Conservation (phyloP, 2,329 filamentous ascomycete species). For the Stenocarpella maydis region DNA sequence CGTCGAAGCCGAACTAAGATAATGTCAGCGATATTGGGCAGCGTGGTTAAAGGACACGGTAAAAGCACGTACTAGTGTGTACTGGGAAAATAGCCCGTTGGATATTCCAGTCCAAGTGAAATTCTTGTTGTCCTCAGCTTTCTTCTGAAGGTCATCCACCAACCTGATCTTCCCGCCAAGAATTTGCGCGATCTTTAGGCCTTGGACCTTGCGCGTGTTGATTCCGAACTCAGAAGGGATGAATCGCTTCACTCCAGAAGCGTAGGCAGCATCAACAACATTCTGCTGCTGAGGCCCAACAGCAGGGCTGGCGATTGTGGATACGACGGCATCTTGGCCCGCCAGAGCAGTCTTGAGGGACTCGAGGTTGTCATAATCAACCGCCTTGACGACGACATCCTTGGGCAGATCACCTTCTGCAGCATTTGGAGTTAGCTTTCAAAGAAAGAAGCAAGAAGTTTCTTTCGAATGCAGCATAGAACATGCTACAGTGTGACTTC, state of each 20-base stretch:
- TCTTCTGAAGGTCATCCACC: conserved; percentile 61
- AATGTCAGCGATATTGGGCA: conserved; percentile 42
- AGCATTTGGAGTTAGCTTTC: no score
- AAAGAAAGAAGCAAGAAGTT: no score
- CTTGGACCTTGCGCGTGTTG: conserved; percentile 42
- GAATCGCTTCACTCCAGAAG: conserved; percentile 64
- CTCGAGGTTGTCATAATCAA: conserved; percentile 53
- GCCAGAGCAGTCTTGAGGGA: conserved; percentile 56
- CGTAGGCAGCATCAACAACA: conserved; percentile 63
- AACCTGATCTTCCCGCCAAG: conserved; percentile 42
- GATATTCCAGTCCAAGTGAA: conserved; percentile 69
- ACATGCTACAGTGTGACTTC: no score
- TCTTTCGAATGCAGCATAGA: no score
- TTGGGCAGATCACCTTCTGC: conserved; percentile 45
- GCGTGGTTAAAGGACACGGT: neutral
- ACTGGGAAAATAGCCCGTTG: conserved; percentile 69
- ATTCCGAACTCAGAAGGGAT: conserved; percentile 63
- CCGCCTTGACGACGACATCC: conserved; percentile 52
- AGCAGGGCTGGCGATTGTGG: conserved; percentile 53
- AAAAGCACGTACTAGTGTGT: conserved; percentile 51
- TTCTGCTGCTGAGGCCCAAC: conserved; percentile 52
- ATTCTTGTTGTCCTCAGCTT: conserved; percentile 51
- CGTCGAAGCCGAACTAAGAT: conserved; percentile 57
- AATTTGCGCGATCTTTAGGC: conserved; percentile 41
- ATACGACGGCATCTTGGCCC: conserved; percentile 65